These are phyloP conservation scores for Penicillium turbatum DNA, from an alignment of 495 filamentous ascomycete genomes.

Conservation along the genomic window DNA sequence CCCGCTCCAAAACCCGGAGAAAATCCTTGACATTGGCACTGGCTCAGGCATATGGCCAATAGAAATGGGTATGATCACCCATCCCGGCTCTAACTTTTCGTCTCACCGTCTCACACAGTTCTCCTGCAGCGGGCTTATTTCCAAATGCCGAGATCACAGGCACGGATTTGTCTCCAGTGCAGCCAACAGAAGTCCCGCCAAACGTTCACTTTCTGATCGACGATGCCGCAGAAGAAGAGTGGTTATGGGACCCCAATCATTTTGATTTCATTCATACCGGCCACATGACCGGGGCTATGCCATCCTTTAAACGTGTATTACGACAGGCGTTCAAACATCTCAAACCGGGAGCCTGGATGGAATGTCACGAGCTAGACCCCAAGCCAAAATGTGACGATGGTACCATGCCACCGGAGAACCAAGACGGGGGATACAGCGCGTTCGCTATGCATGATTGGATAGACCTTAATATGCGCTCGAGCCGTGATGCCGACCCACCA, in stretches of 20 bases:
- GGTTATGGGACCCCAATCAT: slow-evolving; percentile 42
- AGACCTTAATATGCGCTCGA: slow-evolving; percentile 43
- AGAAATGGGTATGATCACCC: slow-evolving; percentile 47
- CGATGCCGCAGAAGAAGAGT: slow-evolving; percentile 48
- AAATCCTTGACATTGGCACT: slow-evolving; percentile 64
- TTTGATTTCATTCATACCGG: slow-evolving; percentile 48
- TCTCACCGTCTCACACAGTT: slow-evolving; percentile 10
- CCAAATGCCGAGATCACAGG: slow-evolving; percentile 56
- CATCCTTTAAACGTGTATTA: slow-evolving; percentile 39
- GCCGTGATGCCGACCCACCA: slow-evolving; percentile 43
- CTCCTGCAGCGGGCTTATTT: slow-evolving; percentile 41
- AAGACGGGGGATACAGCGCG: slow-evolving; percentile 35
- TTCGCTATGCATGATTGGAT: slow-evolving; percentile 51
- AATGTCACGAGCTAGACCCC: slow-evolving; percentile 59
- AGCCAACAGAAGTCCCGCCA: slow-evolving; percentile 52
- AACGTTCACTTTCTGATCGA: slow-evolving; percentile 60
- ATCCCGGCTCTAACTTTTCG: slow-evolving; percentile 12
- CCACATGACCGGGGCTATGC: slow-evolving; percentile 41
- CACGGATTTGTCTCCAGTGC: slow-evolving; percentile 60
- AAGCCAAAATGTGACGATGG: slow-evolving; percentile 58
- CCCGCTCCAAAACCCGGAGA: slow-evolving; percentile 50
- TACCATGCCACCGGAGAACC: slow-evolving; percentile 48
- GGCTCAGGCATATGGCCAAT: slow-evolving; percentile 73
- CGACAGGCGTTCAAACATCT: slow-evolving; percentile 46
- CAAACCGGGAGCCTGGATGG: slow-evolving; percentile 62